These are phyloP conservation scores for Ophiostoma australiae DNA, from an alignment of 2,329 filamentous ascomycete species.

Conservation along the genomic window DNA sequence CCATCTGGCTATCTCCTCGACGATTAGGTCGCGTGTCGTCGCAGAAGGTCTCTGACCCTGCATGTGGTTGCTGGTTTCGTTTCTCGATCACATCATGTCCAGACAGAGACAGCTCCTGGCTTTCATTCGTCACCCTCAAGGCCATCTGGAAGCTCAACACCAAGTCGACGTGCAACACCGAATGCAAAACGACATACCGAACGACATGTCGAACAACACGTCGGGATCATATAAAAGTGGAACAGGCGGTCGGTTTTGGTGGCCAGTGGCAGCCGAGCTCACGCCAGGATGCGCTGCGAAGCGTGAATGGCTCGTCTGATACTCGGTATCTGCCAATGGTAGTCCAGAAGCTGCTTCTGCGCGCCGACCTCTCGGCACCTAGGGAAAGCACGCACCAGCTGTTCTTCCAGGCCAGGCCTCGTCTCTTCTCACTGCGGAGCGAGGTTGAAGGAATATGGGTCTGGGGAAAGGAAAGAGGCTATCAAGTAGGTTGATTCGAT, in stretches of 20 bases:
- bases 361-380: conserved; percentile 29
- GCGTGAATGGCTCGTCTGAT: conserved; percentile 27
- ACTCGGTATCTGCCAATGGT: conserved; percentile 31
- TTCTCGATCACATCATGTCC: background rate
- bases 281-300: conserved; percentile 22
- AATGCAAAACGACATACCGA: background rate
- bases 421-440: background rate
- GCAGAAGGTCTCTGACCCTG: background rate
- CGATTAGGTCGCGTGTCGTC: background rate
- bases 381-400: conserved; percentile 28
- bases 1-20: background rate
- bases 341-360: conserved; percentile 25
- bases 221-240: conserved; percentile 27
- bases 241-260: conserved; percentile 31
- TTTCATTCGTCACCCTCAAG: conserved; percentile 21
- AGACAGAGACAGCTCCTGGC: background rate
- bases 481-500: background rate
- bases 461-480: background rate
- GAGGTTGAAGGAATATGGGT: background rate
- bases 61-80: background rate
- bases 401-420: conserved; percentile 27
- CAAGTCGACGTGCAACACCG: conserved; percentile 17
- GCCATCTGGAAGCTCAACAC: conserved; percentile 21
- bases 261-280: conserved; percentile 31
- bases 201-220: background rate